Evolutionary conservation across 352 stramenopile genomes (phyloP), one percentile per base, ranked within the genome.

Genomic region (Pythium plurisporium): DNA sequence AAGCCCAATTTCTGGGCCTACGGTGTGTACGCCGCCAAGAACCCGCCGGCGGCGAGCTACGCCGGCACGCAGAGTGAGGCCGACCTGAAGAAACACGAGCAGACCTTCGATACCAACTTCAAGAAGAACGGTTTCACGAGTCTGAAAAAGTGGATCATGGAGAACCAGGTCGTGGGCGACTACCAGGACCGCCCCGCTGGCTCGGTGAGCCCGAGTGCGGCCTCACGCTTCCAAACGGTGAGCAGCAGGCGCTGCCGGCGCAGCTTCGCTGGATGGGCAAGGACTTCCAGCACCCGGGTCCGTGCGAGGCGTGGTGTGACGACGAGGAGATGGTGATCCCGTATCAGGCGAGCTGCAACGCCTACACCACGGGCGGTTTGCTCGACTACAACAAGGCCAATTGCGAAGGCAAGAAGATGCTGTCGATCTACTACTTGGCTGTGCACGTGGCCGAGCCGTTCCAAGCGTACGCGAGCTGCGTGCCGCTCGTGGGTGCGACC

Each of bases 101-200:
- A 52, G 45, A 52, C 45, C 17, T 52, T 52, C 29, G 25, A 19
- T 12, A 33, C 45, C 45, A 41, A 52, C 29, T 41, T 26, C 29
- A 52, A 52, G 27, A 52, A 52, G 45, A 52, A 52, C 29, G 45
- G 45, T 10, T 30, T 52, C n/a, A 41, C 6, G 45, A 41, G 45
- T 12, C 45, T 52, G 29, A 40, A 33, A 19, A 34, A n/a, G n/a
- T 52, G 45, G 45, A 52, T 52, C 45, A 52, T 29, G 45, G 26
- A 52, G 5, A 41, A 52, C 45, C 45, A 52, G 29, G 45, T 41
- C 9, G 29, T 31, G 9, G 27, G 20, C 44, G 11, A 34, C 9
- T 52, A 52, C 29, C 29, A 52, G 4, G 29, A 30, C 15, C 45
- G 45, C 10, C 45, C 45, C 7, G 7, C 45, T 0, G 45, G 45